Evolutionary conservation across 164 flowering plant species (phyloP).

Genomic region (Warburgia ugandensis): DNA sequence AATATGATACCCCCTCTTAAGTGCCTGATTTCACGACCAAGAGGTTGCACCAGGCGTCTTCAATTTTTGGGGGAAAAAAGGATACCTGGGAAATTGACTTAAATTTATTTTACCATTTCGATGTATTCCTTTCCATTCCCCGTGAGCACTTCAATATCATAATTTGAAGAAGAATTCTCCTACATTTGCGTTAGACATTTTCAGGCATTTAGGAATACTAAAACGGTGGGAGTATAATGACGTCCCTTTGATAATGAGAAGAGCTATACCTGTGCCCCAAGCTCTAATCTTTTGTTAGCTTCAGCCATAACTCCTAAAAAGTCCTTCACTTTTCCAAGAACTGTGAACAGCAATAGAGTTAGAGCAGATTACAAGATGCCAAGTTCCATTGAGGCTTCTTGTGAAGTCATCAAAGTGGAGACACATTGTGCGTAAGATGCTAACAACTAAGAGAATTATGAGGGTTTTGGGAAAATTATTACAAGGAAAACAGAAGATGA

Average conservation of each 20-base stretch:
- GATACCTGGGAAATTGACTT: too few relatives aligned
- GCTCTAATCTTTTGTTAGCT: constrained; percentile 55
- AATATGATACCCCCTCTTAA: not conserved
- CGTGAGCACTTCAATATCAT: constrained; percentile 66
- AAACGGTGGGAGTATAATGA: too few relatives aligned
- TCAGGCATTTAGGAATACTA: too few relatives aligned
- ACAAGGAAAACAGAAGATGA: too few relatives aligned
- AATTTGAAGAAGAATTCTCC: constrained; percentile 39
- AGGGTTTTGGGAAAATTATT: too few relatives aligned
- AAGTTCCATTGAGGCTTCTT: not conserved
- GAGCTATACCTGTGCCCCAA: too few relatives aligned
- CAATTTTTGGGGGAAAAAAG: too few relatives aligned
- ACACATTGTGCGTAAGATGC: not conserved
- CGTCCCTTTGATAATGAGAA: not conserved
- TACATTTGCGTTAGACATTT: constrained; percentile 18
- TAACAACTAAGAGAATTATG: too few relatives aligned
- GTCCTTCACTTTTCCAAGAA: constrained; percentile 64
- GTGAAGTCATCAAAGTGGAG: not conserved
- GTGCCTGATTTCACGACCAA: not conserved
- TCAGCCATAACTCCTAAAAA: constrained; percentile 71
- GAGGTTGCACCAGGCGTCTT: too few relatives aligned
- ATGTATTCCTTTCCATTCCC: constrained; percentile 69
- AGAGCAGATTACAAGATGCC: not conserved
- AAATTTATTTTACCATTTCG: constrained; percentile 52
- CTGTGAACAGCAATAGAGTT: constrained; percentile 22